Evolutionary conservation across 106 monocot species (phyloP).

Genomic region (Chionographis japonica): DNA sequence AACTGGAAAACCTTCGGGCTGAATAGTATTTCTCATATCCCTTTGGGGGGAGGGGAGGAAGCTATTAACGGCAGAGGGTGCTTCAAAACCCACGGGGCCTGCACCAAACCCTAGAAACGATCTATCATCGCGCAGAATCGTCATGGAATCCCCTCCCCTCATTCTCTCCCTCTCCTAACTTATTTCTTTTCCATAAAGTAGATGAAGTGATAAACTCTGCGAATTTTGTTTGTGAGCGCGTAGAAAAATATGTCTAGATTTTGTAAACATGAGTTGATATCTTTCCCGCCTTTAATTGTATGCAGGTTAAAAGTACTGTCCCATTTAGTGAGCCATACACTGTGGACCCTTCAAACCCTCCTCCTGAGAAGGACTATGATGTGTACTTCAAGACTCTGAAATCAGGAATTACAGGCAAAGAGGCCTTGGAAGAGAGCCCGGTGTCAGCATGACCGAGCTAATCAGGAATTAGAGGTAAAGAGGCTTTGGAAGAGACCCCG

Average conservation of each 20-base stretch:
- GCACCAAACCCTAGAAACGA: no score
- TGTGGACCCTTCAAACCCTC: constrained; percentile 80
- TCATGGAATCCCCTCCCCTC: no score
- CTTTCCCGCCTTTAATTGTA: not conserved
- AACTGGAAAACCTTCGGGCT: no score
- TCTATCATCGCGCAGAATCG: no score
- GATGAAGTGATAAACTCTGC: no score
- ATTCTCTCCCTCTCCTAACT: no score
- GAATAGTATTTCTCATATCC: no score
- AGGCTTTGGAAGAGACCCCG: constrained; percentile 51
- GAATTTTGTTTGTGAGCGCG: no score
- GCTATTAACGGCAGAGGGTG: no score
- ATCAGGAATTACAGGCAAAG: constrained; percentile 86
- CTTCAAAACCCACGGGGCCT: no score
- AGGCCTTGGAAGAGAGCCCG: constrained; percentile 52
- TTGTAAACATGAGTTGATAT: not conserved
- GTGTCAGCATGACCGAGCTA: constrained; percentile 52
- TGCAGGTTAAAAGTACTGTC: constrained; percentile 81
- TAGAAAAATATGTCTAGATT: not conserved
- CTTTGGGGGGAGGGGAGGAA: no score
- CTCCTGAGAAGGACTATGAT: constrained; percentile 74
- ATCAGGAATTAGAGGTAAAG: constrained; percentile 85
- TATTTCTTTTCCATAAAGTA: no score
- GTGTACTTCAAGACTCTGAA: constrained; percentile 66
- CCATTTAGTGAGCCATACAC: constrained; percentile 80